Evolutionary conservation across 2,329 filamentous ascomycete genomes (phyloP), one percentile per base, ranked within the genome.

Genomic region (Aspergillus chevalieri): DNA sequence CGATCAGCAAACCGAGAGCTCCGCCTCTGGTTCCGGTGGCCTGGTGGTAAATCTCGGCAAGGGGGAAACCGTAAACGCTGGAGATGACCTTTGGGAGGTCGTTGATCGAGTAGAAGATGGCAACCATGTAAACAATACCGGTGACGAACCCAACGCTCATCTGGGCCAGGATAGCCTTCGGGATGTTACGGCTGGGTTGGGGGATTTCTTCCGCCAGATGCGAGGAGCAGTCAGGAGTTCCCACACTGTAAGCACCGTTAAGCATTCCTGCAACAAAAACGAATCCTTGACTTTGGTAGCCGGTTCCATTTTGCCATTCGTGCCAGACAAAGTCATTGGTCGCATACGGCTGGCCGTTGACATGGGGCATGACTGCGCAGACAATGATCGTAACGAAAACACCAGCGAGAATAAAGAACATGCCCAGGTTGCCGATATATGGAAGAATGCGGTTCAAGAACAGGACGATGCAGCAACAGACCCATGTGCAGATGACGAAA

Each of bases 191-290:
- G 44, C 67, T 70, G 1, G 69, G 68, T 19, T 64, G 61, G 9
- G 71, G 81, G 38, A 85, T 83, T 63, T 86, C 83, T 63, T 87
- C 83, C 0, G 81, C 79, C 38, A 86, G 63, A 60, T 86, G 84
- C 1, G 79, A 80, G 1, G 82, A 79, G 44, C 81, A 80, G 60
- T 88, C 85, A 0, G 83, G 80, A 1, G 81, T 80, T 6, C 84
- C 85, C 9, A 87, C 79, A 42, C 80, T 79, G 61, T 81, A 88
- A 3, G 84, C 84, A 9, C 83, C 85, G 57, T 88, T 88, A 21
- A 86, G 72, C 64, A 86, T 83, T 15, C 83, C 83, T 0, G 79
- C 70, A 22, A 85, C 68, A 54, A 86, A 86, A 2, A 82, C 81
- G n/a, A 86, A 78, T 14, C 81, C 81, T 42, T 80, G 72, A 47